Conservation (phyloP, 2,329 filamentous ascomycete genomes). For the Leptographium flavum region DNA sequence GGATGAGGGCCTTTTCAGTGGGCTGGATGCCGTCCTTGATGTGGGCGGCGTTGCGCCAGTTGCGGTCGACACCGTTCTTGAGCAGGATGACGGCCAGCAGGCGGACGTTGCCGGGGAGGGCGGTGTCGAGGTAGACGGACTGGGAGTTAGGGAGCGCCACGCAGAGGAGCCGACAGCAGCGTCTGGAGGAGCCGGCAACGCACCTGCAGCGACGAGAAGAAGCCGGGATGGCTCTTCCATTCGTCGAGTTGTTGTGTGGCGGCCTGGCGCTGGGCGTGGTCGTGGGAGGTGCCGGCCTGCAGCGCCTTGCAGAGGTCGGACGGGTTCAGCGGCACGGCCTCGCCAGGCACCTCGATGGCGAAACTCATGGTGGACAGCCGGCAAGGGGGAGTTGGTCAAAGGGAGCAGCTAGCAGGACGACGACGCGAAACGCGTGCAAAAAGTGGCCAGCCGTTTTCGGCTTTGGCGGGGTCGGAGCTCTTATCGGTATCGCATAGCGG, state of each 20-base stretch:
- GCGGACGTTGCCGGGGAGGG: conserved; percentile 61
- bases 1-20: conserved; percentile 64
- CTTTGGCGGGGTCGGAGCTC: not conserved
- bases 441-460: not conserved
- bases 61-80: conserved; percentile 92
- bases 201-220: conserved; percentile 57
- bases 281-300: conserved; percentile 46
- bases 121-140: conserved; percentile 69
- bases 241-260: conserved; percentile 55
- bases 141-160: too few species aligned
- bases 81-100: conserved; percentile 87
- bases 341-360: conserved; percentile 65
- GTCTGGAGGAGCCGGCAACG: too few species aligned
- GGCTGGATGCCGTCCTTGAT: conserved; percentile 51
- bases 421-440: too few species aligned
- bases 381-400: not conserved
- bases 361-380: conserved; percentile 45
- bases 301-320: conserved; percentile 51
- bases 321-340: conserved; percentile 56
- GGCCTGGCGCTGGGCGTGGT: conserved; percentile 49
- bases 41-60: conserved; percentile 58
- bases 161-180: not conserved
- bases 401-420: not conserved
- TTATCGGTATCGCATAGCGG: not conserved
- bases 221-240: conserved; percentile 55